phyloP scores from a whole-genome alignment of 768 basidiomycete species.

The Dioszegia aurantiaca region DNA sequence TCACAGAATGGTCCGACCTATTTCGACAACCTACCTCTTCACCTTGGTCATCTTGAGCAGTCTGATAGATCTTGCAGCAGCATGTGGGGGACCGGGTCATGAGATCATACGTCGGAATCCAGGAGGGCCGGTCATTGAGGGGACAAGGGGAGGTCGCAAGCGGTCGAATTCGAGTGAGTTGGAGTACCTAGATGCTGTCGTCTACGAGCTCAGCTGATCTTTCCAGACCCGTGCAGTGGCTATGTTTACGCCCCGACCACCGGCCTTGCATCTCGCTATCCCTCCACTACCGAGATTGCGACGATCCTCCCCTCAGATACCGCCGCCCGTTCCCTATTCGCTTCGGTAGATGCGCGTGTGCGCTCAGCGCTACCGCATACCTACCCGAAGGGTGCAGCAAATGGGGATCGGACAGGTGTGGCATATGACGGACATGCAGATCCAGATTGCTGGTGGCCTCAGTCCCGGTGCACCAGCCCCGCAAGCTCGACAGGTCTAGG shows the following conservation, averaged over 20 bases:
- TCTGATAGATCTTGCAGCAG: not conserved
- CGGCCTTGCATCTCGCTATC: conserved; percentile 32
- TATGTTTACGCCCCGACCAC: conserved; percentile 48
- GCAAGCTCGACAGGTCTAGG: conserved; percentile 30
- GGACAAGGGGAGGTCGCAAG: conserved; percentile 1
- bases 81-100: conserved; percentile 33
- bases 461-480: conserved; percentile 40
- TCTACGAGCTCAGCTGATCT: not conserved
- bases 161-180: not conserved
- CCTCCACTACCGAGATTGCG: conserved; percentile 45
- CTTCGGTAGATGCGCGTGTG: conserved; percentile 41
- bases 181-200: no score
- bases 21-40: no score
- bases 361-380: conserved; percentile 43
- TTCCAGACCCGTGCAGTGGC: conserved; percentile 38
- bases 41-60: no score
- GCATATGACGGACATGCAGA: conserved; percentile 37
- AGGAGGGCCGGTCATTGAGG: conserved; percentile 20
- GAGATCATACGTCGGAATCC: conserved; percentile 37
- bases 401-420: conserved; percentile 47
- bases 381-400: conserved; percentile 40
- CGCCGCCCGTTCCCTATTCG: conserved; percentile 42
- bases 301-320: conserved; percentile 47
- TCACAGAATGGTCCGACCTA: conserved; percentile 4
- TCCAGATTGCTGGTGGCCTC: conserved; percentile 55